phyloP scores from a whole-genome alignment of 139 green algal genomes.

The Picochlorum costavermella region DNA sequence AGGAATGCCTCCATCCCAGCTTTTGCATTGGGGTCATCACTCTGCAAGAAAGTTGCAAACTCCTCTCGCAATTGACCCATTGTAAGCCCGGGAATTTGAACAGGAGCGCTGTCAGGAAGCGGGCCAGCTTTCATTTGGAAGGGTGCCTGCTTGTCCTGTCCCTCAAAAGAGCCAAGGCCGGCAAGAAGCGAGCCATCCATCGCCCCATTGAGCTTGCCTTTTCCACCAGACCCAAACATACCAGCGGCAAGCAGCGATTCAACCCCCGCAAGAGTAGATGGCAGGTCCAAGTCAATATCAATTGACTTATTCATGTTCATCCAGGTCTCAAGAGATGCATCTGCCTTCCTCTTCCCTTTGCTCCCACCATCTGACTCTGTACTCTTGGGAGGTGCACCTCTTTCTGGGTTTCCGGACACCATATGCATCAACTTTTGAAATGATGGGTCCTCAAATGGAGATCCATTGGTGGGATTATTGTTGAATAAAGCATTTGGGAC shows the following conservation, averaged over 20 bases:
- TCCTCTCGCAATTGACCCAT: constrained; percentile 19
- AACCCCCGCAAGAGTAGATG: constrained; percentile 7
- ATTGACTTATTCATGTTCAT: constrained; percentile 29
- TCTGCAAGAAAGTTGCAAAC: constrained; percentile 14
- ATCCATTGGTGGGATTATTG: neutral
- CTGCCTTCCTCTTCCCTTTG: constrained; percentile 21
- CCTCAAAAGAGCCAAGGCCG: constrained; percentile 1
- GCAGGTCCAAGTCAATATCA: constrained; percentile 19
- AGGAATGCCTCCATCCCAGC: neutral
- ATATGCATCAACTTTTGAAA: constrained; percentile 30
- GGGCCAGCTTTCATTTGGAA: neutral
- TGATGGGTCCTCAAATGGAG: constrained; percentile 30
- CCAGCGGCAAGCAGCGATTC: constrained; percentile 3
- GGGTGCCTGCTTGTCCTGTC: neutral
- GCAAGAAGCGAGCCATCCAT: neutral
- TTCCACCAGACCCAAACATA: neutral
- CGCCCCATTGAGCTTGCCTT: neutral
- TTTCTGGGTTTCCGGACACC: constrained; percentile 12
- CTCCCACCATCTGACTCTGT: constrained; percentile 1
- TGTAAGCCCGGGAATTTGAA: constrained; percentile 1
- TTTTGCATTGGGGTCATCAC: neutral
- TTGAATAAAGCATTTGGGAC: neutral
- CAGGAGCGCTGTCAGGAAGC: constrained; percentile 8
- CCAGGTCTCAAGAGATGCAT: constrained; percentile 30
- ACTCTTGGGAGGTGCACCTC: neutral